Percentiles rank a stretch among this genome's conserved stretches.
phyloP scores from a whole-genome alignment of 148 eudicot species.

The Silene conica region DNA sequence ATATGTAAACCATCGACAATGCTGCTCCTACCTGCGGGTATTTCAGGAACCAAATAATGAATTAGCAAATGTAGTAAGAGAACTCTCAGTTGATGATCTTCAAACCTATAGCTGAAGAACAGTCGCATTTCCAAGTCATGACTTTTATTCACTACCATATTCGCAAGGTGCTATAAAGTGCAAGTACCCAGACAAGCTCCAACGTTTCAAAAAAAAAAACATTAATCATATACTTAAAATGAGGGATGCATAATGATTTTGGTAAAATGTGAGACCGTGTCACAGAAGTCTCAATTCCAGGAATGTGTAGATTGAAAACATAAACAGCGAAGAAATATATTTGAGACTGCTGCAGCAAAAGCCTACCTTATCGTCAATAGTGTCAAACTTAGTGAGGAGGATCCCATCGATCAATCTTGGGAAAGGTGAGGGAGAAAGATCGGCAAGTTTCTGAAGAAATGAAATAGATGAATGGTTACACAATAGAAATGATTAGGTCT shows the following conservation, averaged over 20 bases:
- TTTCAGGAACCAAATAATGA: background rate
- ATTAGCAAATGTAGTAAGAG: background rate
- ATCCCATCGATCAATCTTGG: slow-evolving; percentile 96
- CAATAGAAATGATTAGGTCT: background rate
- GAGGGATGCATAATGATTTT: too few species aligned
- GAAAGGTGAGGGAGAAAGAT: slow-evolving; percentile 64
- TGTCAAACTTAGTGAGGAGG: slow-evolving; percentile 94
- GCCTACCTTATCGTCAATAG: slow-evolving; percentile 92
- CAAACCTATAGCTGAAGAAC: too few species aligned
- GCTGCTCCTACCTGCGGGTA: slow-evolving; percentile 89
- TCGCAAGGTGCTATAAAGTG: too few species aligned
- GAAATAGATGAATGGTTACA: slow-evolving; percentile 8
- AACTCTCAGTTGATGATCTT: too few species aligned
- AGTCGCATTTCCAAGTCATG: too few species aligned
- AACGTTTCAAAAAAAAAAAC: too few species aligned
- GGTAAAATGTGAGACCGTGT: too few species aligned
- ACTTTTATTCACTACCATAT: too few species aligned
- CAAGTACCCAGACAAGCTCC: too few species aligned
- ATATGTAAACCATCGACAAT: slow-evolving; percentile 85
- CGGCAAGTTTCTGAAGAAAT: slow-evolving; percentile 74
- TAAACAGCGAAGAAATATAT: background rate
- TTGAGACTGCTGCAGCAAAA: background rate
- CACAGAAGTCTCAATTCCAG: too few species aligned
- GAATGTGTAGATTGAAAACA: too few species aligned
- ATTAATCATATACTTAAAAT: too few species aligned